Percentiles rank a stretch among this genome's conserved stretches.
These are phyloP conservation scores for Erodium maritimum DNA, from an alignment of 345 rosid genomes.

Conservation along the genomic window DNA sequence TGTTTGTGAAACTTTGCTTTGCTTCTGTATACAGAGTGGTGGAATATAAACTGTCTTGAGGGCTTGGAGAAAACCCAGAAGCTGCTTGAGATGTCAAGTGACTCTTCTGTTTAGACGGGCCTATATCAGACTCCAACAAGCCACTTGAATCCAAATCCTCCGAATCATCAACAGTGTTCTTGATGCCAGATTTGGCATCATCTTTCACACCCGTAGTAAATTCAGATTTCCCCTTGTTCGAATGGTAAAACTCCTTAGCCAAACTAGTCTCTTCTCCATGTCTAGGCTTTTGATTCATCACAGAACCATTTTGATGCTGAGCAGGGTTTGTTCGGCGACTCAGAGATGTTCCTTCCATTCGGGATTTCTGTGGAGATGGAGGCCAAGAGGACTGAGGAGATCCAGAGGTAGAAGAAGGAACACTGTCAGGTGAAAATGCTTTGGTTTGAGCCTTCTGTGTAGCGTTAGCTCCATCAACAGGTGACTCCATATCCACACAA, in stretches of 20 bases:
- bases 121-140: slow-evolving; percentile 28
- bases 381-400: slow-evolving; percentile 22
- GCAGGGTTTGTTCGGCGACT: slow-evolving; percentile 16
- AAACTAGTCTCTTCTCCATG: slow-evolving; percentile 19
- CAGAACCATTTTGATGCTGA: slow-evolving; percentile 20
- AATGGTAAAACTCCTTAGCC: slow-evolving; percentile 20
- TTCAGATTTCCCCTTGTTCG: slow-evolving; percentile 18
- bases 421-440: slow-evolving; percentile 16
- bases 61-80: slow-evolving; percentile 33
- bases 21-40: slow-evolving; percentile 41
- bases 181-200: slow-evolving; percentile 13
- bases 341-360: slow-evolving; percentile 18
- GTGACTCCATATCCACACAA: slow-evolving; percentile 46
- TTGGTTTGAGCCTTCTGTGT: slow-evolving; percentile 32
- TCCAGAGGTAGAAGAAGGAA: slow-evolving; percentile 18
- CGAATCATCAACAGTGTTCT: slow-evolving; percentile 21
- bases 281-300: slow-evolving; percentile 23
- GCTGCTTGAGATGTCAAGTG: slow-evolving; percentile 18
- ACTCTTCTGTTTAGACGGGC: slow-evolving; percentile 20
- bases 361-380: slow-evolving; percentile 35
- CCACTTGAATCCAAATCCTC: slow-evolving; percentile 22
- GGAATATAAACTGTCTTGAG: slow-evolving; percentile 39
- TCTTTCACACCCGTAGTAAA: slow-evolving; percentile 7
- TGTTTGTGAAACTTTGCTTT: slow-evolving; percentile 45
- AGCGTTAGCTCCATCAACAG: slow-evolving; percentile 29